Evolutionary conservation across 140 eudicot genomes (phyloP).

Genomic region (Flaveria floridana): DNA sequence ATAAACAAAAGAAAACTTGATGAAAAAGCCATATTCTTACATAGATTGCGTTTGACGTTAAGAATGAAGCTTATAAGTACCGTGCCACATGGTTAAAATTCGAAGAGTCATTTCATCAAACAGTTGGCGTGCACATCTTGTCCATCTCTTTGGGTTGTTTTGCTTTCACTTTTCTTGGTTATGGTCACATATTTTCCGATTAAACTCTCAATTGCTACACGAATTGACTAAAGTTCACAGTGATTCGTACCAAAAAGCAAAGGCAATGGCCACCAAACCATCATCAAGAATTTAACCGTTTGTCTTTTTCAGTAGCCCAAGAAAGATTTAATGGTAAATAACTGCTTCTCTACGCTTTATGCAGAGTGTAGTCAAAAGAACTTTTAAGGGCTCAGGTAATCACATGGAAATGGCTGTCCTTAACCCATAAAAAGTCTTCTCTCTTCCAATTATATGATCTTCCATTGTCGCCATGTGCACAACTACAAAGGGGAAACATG

Average conservation of each 20-base stretch:
- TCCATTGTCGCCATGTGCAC: too few relatives aligned
- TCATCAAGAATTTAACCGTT: conserved; percentile 17
- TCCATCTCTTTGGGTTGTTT: conserved; percentile 9
- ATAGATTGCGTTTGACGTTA: conserved; percentile 27
- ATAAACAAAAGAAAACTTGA: background rate
- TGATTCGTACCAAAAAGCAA: conserved; percentile 32
- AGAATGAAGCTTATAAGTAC: conserved; percentile 9
- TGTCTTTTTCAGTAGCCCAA: conserved; percentile 4
- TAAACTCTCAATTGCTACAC: conserved; percentile 17
- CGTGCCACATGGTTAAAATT: conserved; percentile 1
- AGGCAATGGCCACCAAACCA: conserved; percentile 6
- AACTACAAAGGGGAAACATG: too few relatives aligned
- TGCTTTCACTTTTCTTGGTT: conserved; percentile 23
- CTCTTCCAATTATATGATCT: too few relatives aligned
- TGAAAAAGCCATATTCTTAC: conserved; percentile 22
- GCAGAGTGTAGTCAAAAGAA: conserved; percentile 21
- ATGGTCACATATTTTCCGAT: conserved; percentile 17
- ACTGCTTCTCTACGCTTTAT: conserved; percentile 20
- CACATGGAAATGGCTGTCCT: too few relatives aligned
- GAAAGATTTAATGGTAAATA: conserved; percentile 8
- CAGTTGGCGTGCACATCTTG: conserved; percentile 26
- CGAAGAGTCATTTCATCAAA: conserved; percentile 26
- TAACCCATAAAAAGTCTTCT: too few relatives aligned
- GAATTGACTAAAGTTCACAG: conserved; percentile 3
- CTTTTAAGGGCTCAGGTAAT: conserved; percentile 21